A percentile compares a stretch with the other conserved stretches of the same genome.
Conservation (phyloP, 768 basidiomycete genomes). For the Leccinum ochraceum region DNA sequence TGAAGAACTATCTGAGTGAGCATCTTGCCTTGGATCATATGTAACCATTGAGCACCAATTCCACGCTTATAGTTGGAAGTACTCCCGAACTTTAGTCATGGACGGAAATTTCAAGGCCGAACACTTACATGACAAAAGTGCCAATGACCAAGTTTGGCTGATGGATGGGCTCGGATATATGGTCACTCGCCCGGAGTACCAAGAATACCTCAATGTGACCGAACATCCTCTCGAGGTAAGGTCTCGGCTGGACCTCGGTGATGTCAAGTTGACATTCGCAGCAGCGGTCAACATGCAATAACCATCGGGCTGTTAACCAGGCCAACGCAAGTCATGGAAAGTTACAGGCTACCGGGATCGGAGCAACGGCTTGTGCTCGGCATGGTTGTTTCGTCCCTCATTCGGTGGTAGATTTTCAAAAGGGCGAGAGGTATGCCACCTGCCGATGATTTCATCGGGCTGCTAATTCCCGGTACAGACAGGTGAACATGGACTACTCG, state of each 20-base stretch:
- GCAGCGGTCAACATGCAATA: not conserved
- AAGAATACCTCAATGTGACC: not conserved
- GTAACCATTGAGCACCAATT: too few relatives aligned
- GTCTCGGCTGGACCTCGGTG: not conserved
- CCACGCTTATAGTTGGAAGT: not conserved
- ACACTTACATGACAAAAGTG: not conserved
- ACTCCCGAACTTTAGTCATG: not conserved
- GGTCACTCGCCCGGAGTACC: not conserved
- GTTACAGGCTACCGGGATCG: not conserved
- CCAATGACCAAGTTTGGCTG: not conserved
- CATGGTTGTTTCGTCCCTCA: conserved; percentile 26
- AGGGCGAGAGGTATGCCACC: conserved; percentile 16
- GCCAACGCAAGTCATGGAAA: not conserved
- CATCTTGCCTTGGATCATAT: too few relatives aligned
- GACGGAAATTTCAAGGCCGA: not conserved
- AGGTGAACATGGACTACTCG: conserved; percentile 15
- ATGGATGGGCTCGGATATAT: not conserved
- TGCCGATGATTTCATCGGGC: not conserved
- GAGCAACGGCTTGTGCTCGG: not conserved
- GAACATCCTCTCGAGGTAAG: not conserved
- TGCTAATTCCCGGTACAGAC: not conserved
- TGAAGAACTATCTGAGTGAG: too few relatives aligned
- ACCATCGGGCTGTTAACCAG: conserved; percentile 1
- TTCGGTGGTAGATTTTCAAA: conserved; percentile 33
- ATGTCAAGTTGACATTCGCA: not conserved